phyloP scores from a whole-genome alignment of 495 filamentous ascomycete genomes.

The Parathielavia appendiculata region DNA sequence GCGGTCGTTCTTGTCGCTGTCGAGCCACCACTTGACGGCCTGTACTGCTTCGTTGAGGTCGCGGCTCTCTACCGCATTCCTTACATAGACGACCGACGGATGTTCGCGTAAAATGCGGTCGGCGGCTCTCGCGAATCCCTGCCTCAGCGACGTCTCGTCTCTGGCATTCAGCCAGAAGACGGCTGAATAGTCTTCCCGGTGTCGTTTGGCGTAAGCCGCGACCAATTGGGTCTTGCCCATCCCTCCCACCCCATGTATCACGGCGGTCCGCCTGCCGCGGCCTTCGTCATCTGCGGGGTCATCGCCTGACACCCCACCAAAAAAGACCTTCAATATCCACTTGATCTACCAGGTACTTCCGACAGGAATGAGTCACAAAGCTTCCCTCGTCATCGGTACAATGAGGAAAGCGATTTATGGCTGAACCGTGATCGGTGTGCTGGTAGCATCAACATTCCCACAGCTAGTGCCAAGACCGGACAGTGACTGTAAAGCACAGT shows the following conservation, averaged over 20 bases:
- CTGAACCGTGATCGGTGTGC: no score
- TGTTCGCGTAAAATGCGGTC: slow-evolving; percentile 29
- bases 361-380: no score
- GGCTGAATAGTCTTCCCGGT: slow-evolving; percentile 22
- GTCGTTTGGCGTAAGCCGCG: slow-evolving; percentile 26
- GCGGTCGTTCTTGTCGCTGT: slow-evolving; percentile 22
- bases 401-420: no score
- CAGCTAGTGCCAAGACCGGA: no score
- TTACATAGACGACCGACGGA: slow-evolving; percentile 20
- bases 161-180: slow-evolving; percentile 35
- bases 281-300: no score
- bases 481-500: no score
- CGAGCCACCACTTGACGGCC: slow-evolving; percentile 36
- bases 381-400: no score
- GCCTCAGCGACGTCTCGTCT: slow-evolving; percentile 32
- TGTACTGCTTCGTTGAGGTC: slow-evolving; percentile 26
- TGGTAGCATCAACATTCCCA: no score
- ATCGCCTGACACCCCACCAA: no score
- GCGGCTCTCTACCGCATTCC: slow-evolving; percentile 20
- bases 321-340: no score
- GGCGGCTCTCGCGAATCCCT: slow-evolving; percentile 30
- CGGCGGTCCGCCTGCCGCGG: not conserved
- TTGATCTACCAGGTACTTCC: no score
- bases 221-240: slow-evolving; percentile 37
- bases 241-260: slow-evolving; percentile 32